phyloP scores from a whole-genome alignment of 495 filamentous ascomycete genomes.

The Lepidopterella palustris region DNA sequence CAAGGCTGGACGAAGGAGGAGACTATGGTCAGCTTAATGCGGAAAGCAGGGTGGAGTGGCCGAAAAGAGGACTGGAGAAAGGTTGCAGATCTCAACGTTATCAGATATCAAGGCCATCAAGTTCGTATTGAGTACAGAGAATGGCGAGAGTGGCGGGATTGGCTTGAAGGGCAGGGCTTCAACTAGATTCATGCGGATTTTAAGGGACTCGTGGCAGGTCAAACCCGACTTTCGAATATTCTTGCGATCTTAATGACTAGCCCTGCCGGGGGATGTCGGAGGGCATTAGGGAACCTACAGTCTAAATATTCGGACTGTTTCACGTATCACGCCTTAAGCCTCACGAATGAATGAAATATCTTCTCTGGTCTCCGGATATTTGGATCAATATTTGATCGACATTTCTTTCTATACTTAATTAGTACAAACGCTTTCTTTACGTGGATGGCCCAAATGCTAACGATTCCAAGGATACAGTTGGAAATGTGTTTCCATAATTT shows the following conservation, averaged over 20 bases:
- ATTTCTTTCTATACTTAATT: too few species aligned
- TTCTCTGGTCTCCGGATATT: too few species aligned
- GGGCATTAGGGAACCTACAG: neutral
- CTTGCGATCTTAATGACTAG: neutral
- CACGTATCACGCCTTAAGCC: neutral
- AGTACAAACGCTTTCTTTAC: too few species aligned
- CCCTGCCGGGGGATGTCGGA: neutral
- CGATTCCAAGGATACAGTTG: too few species aligned
- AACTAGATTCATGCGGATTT: neutral
- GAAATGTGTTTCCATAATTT: too few species aligned
- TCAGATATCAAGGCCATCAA: conserved; percentile 73
- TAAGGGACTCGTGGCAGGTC: neutral
- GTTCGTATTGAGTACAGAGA: conserved; percentile 62
- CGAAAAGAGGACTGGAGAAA: conserved; percentile 63
- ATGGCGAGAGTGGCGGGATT: conserved; percentile 69
- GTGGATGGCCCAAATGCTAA: too few species aligned
- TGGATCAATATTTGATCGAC: too few species aligned
- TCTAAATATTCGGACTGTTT: neutral
- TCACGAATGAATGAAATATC: neutral
- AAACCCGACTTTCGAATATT: neutral
- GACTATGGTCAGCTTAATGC: conserved; percentile 80
- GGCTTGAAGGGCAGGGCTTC: conserved; percentile 44
- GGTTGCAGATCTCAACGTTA: conserved; percentile 59
- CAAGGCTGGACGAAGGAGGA: conserved; percentile 96
- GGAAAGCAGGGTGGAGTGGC: conserved; percentile 81